Evolutionary conservation across 306 rosid genomes (phyloP).

Genomic region (Castanea sativa): DNA sequence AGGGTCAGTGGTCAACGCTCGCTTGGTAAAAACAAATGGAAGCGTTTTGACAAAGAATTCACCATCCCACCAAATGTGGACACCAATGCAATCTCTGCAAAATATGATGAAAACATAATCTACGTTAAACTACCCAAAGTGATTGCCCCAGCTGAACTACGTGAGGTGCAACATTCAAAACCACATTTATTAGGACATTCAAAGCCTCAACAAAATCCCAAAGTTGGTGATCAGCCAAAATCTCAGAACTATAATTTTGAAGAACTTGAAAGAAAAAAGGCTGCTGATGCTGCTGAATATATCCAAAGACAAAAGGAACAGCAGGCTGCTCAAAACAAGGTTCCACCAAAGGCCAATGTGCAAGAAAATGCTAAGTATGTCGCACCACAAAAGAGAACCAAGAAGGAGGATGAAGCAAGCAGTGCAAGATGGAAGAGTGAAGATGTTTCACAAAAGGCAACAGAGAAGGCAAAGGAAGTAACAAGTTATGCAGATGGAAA

Average conservation of each 20-base stretch:
- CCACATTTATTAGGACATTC: not conserved
- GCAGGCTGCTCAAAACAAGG: not conserved
- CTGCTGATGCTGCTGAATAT: not conserved
- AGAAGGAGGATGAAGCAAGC: constrained; percentile 24
- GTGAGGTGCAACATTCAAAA: not conserved
- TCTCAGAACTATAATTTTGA: not conserved
- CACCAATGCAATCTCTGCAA: constrained; percentile 41
- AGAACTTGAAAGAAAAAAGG: not conserved
- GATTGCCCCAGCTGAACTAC: constrained; percentile 10
- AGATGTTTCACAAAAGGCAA: not conserved
- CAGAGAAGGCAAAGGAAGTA: not conserved
- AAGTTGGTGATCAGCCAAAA: not conserved
- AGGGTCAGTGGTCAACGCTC: constrained; percentile 48
- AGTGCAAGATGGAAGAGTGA: constrained; percentile 8
- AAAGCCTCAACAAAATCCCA: constrained; percentile 4
- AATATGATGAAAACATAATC: constrained; percentile 47
- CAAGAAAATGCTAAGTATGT: constrained; percentile 13
- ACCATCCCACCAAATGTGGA: constrained; percentile 40
- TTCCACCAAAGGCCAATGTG: constrained; percentile 10
- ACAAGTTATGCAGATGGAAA: not conserved
- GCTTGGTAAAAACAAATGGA: constrained; percentile 31
- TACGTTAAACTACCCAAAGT: constrained; percentile 43
- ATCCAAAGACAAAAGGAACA: no score
- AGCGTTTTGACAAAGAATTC: constrained; percentile 54
- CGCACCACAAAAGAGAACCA: not conserved